These are phyloP conservation scores for Helenozyma rhizophorensis DNA, from an alignment of 805 yeast genomes.

Conservation along the genomic window DNA sequence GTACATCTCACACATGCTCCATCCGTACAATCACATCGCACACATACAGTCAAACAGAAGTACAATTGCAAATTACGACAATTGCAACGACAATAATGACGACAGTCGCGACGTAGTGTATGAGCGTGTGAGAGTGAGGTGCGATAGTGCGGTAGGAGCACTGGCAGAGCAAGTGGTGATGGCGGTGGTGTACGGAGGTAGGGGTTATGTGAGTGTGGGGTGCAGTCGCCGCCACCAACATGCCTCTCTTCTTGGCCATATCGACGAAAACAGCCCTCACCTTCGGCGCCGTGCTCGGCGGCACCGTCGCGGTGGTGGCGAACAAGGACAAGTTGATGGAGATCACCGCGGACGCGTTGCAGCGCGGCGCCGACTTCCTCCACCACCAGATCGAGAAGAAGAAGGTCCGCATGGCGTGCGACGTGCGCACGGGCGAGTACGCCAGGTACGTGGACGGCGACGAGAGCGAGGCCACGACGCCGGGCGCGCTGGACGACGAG, in stretches of 20 bases:
- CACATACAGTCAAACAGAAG: too few relatives aligned
- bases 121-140: too few relatives aligned
- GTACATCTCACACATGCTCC: too few relatives aligned
- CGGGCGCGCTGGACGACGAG: constrained; percentile 8
- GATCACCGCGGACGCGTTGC: constrained; percentile 5
- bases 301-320: constrained; percentile 10
- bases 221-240: too few relatives aligned
- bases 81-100: too few relatives aligned
- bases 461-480: constrained; percentile 11
- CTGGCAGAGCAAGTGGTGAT: too few relatives aligned
- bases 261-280: constrained; percentile 12
- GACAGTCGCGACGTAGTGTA: too few relatives aligned
- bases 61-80: too few relatives aligned
- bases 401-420: constrained; percentile 3
- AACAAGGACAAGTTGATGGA: constrained; percentile 9
- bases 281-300: constrained; percentile 11
- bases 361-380: constrained; percentile 8
- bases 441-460: not conserved
- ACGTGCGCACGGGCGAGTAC: constrained; percentile 1
- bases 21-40: too few relatives aligned
- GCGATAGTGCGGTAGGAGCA: too few relatives aligned
- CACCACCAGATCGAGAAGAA: constrained; percentile 4
- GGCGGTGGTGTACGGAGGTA: too few relatives aligned
- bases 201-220: too few relatives aligned
- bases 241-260: constrained; percentile 5